Evolutionary conservation across 2,329 filamentous ascomycete species (phyloP).

Genomic region (Clonostachys chloroleuca): DNA sequence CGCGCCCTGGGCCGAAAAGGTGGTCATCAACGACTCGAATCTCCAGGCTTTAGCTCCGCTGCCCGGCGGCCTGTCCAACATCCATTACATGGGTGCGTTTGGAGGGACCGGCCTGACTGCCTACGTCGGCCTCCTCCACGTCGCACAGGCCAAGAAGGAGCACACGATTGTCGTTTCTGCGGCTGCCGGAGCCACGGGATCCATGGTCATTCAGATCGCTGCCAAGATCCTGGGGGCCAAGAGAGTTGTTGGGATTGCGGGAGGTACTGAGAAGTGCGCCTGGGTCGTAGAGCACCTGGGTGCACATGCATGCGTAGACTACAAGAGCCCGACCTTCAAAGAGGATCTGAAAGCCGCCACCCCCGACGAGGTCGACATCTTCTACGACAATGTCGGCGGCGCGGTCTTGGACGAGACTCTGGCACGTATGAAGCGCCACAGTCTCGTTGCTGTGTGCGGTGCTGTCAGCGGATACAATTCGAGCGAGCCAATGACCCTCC

Average conservation of each 20-base stretch:
- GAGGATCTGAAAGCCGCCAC: constrained; percentile 16
- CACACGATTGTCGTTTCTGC: constrained; percentile 19
- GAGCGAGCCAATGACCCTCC: constrained; percentile 15
- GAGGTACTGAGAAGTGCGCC: constrained; percentile 17
- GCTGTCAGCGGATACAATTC: constrained; percentile 17
- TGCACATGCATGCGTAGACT: constrained; percentile 33
- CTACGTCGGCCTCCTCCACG: constrained; percentile 14
- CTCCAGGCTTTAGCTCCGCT: constrained; percentile 14
- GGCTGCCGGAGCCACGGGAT: constrained; percentile 18
- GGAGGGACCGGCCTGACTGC: constrained; percentile 17
- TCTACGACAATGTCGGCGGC: constrained; percentile 21
- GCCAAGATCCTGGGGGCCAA: constrained; percentile 17
- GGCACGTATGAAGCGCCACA: constrained; percentile 16
- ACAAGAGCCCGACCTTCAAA: constrained; percentile 18
- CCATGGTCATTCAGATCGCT: constrained; percentile 20
- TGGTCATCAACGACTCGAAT: constrained; percentile 14
- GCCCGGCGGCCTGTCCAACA: constrained; percentile 12
- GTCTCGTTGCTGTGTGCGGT: constrained; percentile 16
- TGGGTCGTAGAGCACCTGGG: constrained; percentile 30
- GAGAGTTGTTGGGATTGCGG: constrained; percentile 18
- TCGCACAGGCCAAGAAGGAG: constrained; percentile 15
- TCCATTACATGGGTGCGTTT: constrained; percentile 20
- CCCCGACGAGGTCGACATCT: constrained; percentile 17
- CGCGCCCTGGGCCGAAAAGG: constrained; percentile 18
- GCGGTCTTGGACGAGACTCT: constrained; percentile 16